phyloP scores from a whole-genome alignment of 306 rosid genomes.

The Gynostemma pentaphyllum region DNA sequence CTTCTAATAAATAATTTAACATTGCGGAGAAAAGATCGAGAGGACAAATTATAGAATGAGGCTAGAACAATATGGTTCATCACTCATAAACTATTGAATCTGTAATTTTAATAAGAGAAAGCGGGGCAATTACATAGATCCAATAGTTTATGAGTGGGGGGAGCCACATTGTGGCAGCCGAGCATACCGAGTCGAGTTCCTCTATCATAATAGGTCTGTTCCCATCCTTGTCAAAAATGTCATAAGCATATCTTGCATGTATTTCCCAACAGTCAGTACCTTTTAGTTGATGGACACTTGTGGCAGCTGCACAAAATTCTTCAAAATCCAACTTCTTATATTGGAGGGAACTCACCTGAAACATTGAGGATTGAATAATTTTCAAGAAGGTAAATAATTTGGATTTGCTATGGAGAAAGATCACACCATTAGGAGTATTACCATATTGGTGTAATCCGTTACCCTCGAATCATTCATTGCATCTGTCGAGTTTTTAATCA shows the following conservation, averaged over 20 bases:
- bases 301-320: constrained; percentile 82
- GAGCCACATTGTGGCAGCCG: too few species aligned
- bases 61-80: too few species aligned
- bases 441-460: constrained; percentile 53
- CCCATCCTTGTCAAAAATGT: constrained; percentile 80
- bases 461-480: constrained; percentile 72
- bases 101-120: too few species aligned
- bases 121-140: too few species aligned
- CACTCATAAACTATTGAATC: not conserved
- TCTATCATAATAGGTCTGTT: constrained; percentile 80
- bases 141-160: not conserved
- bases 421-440: constrained; percentile 9
- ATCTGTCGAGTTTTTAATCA: constrained; percentile 51
- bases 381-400: not conserved
- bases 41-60: too few species aligned
- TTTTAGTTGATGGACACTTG: constrained; percentile 78
- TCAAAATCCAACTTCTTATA: constrained; percentile 75
- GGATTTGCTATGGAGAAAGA: not conserved
- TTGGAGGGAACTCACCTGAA: constrained; percentile 67
- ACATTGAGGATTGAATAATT: constrained; percentile 3
- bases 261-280: constrained; percentile 75
- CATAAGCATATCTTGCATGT: constrained; percentile 74
- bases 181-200: constrained; percentile 73
- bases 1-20: constrained; percentile 2
- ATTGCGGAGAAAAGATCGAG: constrained; percentile 10